phyloP scores from a whole-genome alignment of 2,329 filamentous ascomycete species.

The Gaeumannomyces sp. region DNA sequence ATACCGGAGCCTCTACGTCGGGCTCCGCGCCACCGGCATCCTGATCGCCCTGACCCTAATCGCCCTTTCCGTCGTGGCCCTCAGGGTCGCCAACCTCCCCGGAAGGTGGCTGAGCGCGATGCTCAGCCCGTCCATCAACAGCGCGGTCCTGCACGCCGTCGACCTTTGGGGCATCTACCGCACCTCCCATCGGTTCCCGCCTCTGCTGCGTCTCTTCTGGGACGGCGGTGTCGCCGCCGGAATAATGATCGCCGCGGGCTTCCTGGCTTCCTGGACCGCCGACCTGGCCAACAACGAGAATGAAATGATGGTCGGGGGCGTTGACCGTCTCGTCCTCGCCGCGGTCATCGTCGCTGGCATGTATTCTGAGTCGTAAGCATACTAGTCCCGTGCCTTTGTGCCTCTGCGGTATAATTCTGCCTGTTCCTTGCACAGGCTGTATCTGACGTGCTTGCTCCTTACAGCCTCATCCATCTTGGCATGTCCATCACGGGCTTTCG shows the following conservation, averaged over 20 bases:
- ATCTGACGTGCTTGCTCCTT: neutral
- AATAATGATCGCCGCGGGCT: slow-evolving; percentile 1
- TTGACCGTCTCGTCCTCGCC: neutral
- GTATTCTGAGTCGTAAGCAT: neutral
- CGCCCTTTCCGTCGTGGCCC: neutral
- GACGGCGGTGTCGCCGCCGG: slow-evolving; percentile 4
- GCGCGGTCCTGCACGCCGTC: neutral
- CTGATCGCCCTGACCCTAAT: slow-evolving; percentile 2
- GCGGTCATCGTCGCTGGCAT: slow-evolving; percentile 1
- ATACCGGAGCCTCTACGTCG: neutral
- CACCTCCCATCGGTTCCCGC: neutral
- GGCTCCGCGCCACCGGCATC: neutral
- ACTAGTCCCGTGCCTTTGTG: neutral
- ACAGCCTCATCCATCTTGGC: slow-evolving; percentile 5
- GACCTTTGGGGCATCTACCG: neutral
- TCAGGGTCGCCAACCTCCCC: neutral
- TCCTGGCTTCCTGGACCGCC: slow-evolving; percentile 3
- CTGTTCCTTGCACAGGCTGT: neutral
- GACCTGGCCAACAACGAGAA: neutral
- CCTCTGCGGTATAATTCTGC: neutral
- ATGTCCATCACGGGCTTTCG: neutral
- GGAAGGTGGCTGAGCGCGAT: slow-evolving; percentile 6
- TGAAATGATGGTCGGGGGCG: neutral
- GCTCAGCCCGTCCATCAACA: slow-evolving; percentile 6
- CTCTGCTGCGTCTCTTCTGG: slow-evolving; percentile 3